Percentiles rank a stretch among this genome's conserved stretches.
Evolutionary conservation across 2,329 filamentous ascomycete species (phyloP).

Genomic region (Allantophomopsis cytisporea): DNA sequence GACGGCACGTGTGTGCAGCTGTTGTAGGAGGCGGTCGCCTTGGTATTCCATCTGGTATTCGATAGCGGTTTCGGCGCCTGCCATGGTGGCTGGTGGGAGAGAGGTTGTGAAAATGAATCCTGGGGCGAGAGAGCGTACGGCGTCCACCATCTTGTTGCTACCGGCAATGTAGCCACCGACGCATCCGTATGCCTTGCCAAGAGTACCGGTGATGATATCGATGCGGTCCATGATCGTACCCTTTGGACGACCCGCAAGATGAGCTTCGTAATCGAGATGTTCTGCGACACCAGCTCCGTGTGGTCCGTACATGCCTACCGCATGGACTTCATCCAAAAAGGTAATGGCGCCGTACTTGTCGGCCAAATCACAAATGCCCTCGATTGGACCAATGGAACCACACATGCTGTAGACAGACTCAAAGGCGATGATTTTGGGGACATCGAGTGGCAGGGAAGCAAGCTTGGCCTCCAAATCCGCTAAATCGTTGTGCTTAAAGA

Average conservation of each 20-base stretch:
- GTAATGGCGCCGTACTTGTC: constrained; percentile 97
- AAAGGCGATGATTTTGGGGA: constrained; percentile 96
- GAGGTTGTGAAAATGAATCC: constrained; percentile 99
- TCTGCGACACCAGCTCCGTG: constrained; percentile 92
- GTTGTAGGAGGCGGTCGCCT: constrained; percentile 82
- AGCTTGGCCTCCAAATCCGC: constrained; percentile 85
- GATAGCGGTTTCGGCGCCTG: constrained; percentile 80
- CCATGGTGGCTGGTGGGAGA: constrained; percentile 92
- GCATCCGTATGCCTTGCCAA: constrained; percentile 95
- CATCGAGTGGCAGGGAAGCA: constrained; percentile 68
- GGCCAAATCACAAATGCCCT: constrained; percentile 87
- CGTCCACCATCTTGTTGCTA: constrained; percentile 74
- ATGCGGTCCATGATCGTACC: constrained; percentile 92
- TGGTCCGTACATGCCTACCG: constrained; percentile 97
- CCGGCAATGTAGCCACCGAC: constrained; percentile 97
- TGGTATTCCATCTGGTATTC: constrained; percentile 82
- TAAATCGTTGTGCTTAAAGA: constrained; percentile 98
- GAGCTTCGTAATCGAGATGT: constrained; percentile 87
- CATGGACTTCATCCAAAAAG: constrained; percentile 96
- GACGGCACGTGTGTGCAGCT: constrained; percentile 89
- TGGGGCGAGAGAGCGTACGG: constrained; percentile 84
- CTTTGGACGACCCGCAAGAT: constrained; percentile 56
- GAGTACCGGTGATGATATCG: constrained; percentile 94
- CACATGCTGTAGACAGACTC: constrained; percentile 99
- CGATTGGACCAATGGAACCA: constrained; percentile 90